These are phyloP conservation scores for Trifolium repens DNA, from an alignment of 306 rosid genomes.

Conservation along the genomic window DNA sequence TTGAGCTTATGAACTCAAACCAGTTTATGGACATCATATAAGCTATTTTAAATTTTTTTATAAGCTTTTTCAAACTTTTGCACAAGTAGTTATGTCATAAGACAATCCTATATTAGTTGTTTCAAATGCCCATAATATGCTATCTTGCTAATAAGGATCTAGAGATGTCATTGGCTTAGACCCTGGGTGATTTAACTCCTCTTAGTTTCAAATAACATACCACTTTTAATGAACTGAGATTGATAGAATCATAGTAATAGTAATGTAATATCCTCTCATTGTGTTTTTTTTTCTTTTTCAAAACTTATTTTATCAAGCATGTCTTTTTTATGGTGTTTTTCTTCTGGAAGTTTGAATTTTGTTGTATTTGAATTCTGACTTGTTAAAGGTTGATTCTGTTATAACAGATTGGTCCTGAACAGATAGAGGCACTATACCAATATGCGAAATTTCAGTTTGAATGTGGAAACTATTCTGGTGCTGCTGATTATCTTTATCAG, in stretches of 20 bases:
- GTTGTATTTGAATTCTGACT: slow-evolving; percentile 27
- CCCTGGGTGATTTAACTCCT: neutral
- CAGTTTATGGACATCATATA: neutral
- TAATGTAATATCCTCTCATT: neutral
- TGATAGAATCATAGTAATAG: neutral
- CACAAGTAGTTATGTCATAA: neutral
- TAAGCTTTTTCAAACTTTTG: neutral
- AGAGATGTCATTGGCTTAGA: neutral
- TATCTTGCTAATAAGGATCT: neutral
- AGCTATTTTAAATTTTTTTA: neutral
- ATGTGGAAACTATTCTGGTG: slow-evolving; percentile 98
- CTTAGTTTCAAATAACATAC: neutral
- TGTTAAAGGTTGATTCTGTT: slow-evolving; percentile 5
- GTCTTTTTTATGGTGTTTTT: neutral
- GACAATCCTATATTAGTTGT: neutral
- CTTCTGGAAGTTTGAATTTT: neutral
- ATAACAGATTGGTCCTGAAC: slow-evolving; percentile 82
- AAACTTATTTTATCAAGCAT: neutral
- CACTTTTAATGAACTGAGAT: slow-evolving; percentile 9
- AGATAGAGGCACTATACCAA: slow-evolving; percentile 93
- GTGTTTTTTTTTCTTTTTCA: neutral
- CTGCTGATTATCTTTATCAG: slow-evolving; percentile 96
- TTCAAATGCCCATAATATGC: neutral
- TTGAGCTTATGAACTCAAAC: neutral
- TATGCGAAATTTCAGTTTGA: slow-evolving; percentile 97